Evolutionary conservation across 2,329 filamentous ascomycete species (phyloP).

Genomic region (Aspergillus ochraceus): DNA sequence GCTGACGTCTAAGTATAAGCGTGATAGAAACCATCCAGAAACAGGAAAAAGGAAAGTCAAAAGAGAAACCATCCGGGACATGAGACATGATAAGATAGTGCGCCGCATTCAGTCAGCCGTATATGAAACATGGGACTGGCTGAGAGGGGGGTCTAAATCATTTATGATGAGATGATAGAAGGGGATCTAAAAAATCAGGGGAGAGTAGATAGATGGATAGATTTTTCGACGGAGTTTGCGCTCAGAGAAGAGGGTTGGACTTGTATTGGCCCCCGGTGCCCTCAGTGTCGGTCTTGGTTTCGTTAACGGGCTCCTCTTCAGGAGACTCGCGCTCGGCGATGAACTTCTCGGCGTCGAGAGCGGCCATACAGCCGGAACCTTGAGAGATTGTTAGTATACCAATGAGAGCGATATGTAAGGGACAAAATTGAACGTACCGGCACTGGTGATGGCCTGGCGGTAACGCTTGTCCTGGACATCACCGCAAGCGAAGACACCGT

Average conservation of each 20-base stretch:
- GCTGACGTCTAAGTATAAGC: conserved; percentile 17
- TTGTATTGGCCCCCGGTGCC: conserved; percentile 53
- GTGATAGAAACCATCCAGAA: conserved; percentile 7
- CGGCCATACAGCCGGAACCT: conserved; percentile 94
- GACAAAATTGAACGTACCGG: conserved; percentile 61
- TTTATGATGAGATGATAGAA: neutral
- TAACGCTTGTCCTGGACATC: conserved; percentile 99
- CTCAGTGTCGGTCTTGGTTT: neutral
- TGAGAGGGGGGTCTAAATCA: neutral
- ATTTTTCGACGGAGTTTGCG: neutral
- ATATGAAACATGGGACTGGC: neutral
- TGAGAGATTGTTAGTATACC: conserved; percentile 22
- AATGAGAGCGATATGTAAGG: neutral
- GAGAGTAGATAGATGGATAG: neutral
- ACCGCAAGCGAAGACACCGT: conserved; percentile 93
- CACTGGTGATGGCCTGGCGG: conserved; percentile 95
- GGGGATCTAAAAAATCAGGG: neutral
- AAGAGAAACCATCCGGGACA: conserved; percentile 5
- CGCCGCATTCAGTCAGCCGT: neutral
- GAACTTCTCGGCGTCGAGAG: conserved; percentile 93
- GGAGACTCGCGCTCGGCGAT: conserved; percentile 70
- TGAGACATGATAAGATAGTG: conserved; percentile 2
- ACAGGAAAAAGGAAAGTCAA: conserved; percentile 14
- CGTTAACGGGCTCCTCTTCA: conserved; percentile 41
- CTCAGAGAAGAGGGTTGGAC: conserved; percentile 64